Base-by-base conservation (phyloP, 257 asterid genomes). In the Ligustrum vulgare region DNA sequence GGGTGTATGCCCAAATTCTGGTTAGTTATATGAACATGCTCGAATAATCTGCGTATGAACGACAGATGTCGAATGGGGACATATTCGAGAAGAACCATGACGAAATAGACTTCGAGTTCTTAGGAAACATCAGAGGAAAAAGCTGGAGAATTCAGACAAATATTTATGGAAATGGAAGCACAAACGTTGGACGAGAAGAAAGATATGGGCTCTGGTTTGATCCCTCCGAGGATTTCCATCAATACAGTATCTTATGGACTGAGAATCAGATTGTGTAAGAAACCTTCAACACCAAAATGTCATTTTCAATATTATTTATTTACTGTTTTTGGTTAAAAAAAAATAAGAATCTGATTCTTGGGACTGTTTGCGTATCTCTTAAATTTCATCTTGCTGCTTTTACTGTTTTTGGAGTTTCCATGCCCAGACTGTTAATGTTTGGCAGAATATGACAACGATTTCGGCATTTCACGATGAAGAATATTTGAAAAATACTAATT, bases 151-250 rank as follows among this genome's bases (percentile, higher is more conserved):
- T 91, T 47, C 97, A 93, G 83, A 93, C 98, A 9, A 93, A 93
- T 76, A 75, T 93, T 64, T 93, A 93, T 80, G 98, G 97, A 70
- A 93, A 93, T 82, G 98, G 97, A 36, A 93, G 98, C 88, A 91
- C 94, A 15, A 81, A 41, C 66, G 20, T 74, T 62, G 98, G 98
- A 43, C 85, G 98, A 75, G 98, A 93, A 82, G 98, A 93, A 78
- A 80, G 97, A 89, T 91, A 87, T 41, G 94, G 91, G 69, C 91
- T 93, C 12, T 91, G 96, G 97, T 93, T 93, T 72, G 97, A 93
- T 72, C 98, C 98, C 6, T 80, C 98, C 1, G 97, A 91, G 49
- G 94, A 87, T 86, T 93, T 87, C 80, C 98, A 93, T 74, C 92
- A 87, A 45, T 91, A 89, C 83, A 81, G 91, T 78, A 79, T 93